phyloP scores from a whole-genome alignment of 139 green algal genomes.

The Volvox africanus region DNA sequence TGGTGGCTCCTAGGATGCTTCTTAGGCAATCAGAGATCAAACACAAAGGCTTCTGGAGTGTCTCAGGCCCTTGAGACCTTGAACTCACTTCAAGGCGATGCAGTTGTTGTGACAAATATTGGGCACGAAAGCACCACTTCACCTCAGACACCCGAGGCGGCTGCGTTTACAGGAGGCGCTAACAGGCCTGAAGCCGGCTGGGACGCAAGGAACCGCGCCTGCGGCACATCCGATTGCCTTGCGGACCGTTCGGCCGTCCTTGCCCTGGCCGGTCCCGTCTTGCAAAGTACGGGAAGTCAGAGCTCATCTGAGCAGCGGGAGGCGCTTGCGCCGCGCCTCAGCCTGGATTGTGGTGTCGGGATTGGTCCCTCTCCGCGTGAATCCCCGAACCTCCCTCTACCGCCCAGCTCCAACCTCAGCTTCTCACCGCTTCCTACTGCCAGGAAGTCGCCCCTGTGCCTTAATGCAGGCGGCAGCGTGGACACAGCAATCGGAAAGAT shows the following conservation, averaged over 20 bases:
- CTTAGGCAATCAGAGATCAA: neutral
- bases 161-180: too few species aligned
- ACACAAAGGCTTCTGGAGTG: neutral
- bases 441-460: neutral
- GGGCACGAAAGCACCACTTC: too few species aligned
- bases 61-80: neutral
- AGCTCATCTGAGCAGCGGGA: neutral
- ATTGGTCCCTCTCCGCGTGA: neutral
- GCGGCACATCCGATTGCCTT: too few species aligned
- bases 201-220: too few species aligned
- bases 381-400: neutral
- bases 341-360: constrained; percentile 17
- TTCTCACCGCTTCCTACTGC: neutral
- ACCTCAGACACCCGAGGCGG: too few species aligned
- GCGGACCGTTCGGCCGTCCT: too few species aligned
- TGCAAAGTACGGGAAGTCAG: too few species aligned
- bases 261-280: too few species aligned
- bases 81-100: neutral
- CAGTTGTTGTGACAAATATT: neutral
- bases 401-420: neutral
- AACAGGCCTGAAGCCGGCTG: too few species aligned
- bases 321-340: neutral
- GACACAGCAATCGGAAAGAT: neutral
- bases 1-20: constrained; percentile 23
- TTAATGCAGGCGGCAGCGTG: neutral